Evolutionary conservation across 73 alveolate genomes (phyloP), one percentile per base, ranked within the genome.

Genomic region (Paramecium biaurelia): DNA sequence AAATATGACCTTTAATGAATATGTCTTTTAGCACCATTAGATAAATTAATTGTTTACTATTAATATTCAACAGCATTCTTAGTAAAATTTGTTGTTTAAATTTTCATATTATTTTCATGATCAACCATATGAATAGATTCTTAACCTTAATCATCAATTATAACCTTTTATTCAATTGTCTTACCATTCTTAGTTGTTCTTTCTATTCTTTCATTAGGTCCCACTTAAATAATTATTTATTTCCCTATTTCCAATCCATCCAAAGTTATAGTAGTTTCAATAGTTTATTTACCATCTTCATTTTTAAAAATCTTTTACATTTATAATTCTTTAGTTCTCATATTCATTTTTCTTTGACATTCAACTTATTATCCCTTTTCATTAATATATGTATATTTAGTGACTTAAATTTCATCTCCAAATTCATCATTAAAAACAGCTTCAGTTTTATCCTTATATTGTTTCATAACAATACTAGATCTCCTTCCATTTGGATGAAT

Each of bases 21-120:
- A 24, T 38, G 56, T 43, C 90, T 79, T 20, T 79, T 79, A 24
- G 90, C 90, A 20, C 90, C 90, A 79, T 79, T 79, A 38, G 90
- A 42, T 45, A 79, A 20, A 43, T 79, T 43, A 43, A 79, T 79
- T 8, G 45, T 34, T 23, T 79, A 79, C 14, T 79, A 20, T 34
- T 38, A 45, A 79, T 79, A 79, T 79, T 79, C 90, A 42, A 79
- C 90, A 24, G 70, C 20, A 79, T 79, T 41, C 28, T 79, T 79
- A 20, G n/a, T 34, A 79, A 79, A 79, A 79, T 41, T 79, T 1
- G 90, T 79, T 18, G 70, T 79, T 21, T 79, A 24, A 47, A 79
- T 79, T 20, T 41, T 43, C 70, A 79, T 47, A 24, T 79, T 79
- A 14, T 41, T 41, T 14, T 79, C 90, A 41, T 38, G 42, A 79